Base-by-base conservation (phyloP, 257 asterid genomes). In the Salvia rosmarinus region DNA sequence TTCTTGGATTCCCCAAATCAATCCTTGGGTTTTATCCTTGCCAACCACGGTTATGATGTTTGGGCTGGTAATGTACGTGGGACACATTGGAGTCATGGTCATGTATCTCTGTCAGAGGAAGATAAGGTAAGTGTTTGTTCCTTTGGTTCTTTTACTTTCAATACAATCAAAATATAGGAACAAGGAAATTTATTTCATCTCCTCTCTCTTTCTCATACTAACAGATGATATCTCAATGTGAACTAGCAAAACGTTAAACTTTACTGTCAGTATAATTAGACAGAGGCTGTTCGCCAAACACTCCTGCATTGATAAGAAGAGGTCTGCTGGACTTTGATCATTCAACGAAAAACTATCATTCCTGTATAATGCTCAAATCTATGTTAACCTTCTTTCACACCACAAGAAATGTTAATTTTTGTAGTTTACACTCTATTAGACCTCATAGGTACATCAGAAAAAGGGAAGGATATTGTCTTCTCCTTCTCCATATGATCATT, bases 31-130 rank as follows among this genome's bases (percentile, higher is more conserved):
- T 95, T 91, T 81, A 79, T 95, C 79, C 99, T 91, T 80, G 96
- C 99, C 64, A 81, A 87, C 83, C 86, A 71, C 14, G 99, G 96
- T 42, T 95, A 83, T 81, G 99, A 95, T 86, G 97, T 95, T 42
- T 95, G 98, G 99, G 96, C 87, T 78, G 99, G 95, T 74, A 95
- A 88, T 79, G 99, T 91, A 72, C 98, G 99, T 32, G 99, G 98
- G 60, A 95, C 99, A n/a, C 94, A 76, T 76, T 95, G 99, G 99
- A 91, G 98, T 82, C 95, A 84, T 82, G 99, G 99, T 42, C 99
- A 95, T 52, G 80, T 78, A 21, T 83, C 95, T 72, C 77, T 89
- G 17, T 73, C 85, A 5, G 94, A 77, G 81, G 87, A 79, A 73
- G 84, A 88, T 43, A 91, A 88, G 93, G 98, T 89, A 42, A 55